phyloP scores from a whole-genome alignment of 2,329 filamentous ascomycete species.

The Hirsutella minnesotensis region DNA sequence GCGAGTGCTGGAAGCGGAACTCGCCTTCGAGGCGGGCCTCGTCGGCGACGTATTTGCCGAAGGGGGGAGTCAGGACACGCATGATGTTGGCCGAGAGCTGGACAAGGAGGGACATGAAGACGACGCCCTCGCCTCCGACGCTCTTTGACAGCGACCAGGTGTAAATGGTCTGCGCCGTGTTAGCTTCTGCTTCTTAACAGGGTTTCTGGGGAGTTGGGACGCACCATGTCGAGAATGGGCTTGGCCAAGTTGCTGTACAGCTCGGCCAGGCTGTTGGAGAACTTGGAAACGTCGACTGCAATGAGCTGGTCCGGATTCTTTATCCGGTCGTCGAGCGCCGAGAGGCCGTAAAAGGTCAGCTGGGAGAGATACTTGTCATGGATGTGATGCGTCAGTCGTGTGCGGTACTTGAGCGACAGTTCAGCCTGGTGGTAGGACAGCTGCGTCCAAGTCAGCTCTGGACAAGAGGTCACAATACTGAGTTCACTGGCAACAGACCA shows the following conservation, averaged over 20 bases:
- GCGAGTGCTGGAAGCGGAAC: slow-evolving; percentile 88
- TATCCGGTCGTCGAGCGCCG: slow-evolving; percentile 89
- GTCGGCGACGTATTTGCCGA: slow-evolving; percentile 94
- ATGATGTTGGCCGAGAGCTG: slow-evolving; percentile 88
- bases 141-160: slow-evolving; percentile 88
- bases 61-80: slow-evolving; percentile 88
- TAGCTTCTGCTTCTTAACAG: slow-evolving; percentile 8
- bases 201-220: slow-evolving; percentile 5
- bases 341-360: slow-evolving; percentile 95
- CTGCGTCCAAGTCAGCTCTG: slow-evolving; percentile 28
- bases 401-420: slow-evolving; percentile 83
- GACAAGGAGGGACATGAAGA: slow-evolving; percentile 89
- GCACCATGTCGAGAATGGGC: slow-evolving; percentile 80
- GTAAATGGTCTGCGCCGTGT: slow-evolving; percentile 57
- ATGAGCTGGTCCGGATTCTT: slow-evolving; percentile 98
- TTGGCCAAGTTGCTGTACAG: slow-evolving; percentile 95
- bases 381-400: slow-evolving; percentile 84
- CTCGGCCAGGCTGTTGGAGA: slow-evolving; percentile 89
- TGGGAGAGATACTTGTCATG: slow-evolving; percentile 95
- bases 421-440: slow-evolving; percentile 95
- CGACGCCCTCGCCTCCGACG: slow-evolving; percentile 90
- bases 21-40: slow-evolving; percentile 91
- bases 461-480: not conserved
- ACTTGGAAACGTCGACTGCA: slow-evolving; percentile 90
- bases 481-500: slow-evolving; percentile 48